Conservation (phyloP, 2,329 filamentous ascomycete genomes). For the Emmonsiellopsis sp. region DNA sequence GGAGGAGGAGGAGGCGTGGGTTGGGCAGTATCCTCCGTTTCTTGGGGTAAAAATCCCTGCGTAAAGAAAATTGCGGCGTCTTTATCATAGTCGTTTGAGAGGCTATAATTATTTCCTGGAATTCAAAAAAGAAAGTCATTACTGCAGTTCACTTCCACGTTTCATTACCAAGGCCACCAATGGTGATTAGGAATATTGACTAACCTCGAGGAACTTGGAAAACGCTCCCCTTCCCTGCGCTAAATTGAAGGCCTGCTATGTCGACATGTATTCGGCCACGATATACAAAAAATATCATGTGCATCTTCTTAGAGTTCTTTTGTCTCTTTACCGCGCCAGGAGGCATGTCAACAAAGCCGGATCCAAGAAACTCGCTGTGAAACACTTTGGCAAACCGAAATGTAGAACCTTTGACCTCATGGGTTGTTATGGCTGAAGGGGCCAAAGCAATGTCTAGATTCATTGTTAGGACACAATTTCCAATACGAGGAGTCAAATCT, state of each 20-base stretch:
- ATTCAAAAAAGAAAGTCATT: constrained; percentile 1
- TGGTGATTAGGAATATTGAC: background rate
- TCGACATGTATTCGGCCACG: constrained; percentile 72
- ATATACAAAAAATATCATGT: constrained; percentile 92
- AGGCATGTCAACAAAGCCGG: constrained; percentile 80
- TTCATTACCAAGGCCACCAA: background rate
- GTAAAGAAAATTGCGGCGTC: constrained; percentile 82
- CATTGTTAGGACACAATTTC: constrained; percentile 13
- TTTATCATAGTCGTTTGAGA: constrained; percentile 65
- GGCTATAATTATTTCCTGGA: constrained; percentile 85
- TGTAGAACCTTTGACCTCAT: constrained; percentile 52
- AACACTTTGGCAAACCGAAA: constrained; percentile 89
- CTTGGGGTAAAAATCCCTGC: constrained; percentile 61
- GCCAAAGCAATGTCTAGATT: constrained; percentile 51
- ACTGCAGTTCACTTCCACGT: background rate
- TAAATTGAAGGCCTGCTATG: constrained; percentile 51
- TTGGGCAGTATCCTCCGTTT: constrained; percentile 20
- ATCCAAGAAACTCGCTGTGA: constrained; percentile 74
- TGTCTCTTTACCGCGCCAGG: constrained; percentile 72
- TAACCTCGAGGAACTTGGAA: constrained; percentile 91
- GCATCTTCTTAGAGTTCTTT: constrained; percentile 92
- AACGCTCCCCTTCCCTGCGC: constrained; percentile 76
- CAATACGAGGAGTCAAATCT: constrained; percentile 1
- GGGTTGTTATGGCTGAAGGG: constrained; percentile 46
- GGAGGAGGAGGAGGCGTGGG: constrained; percentile 9